Conservation (phyloP, 768 basidiomycete genomes). For the Kwoniella dendrophila region DNA sequence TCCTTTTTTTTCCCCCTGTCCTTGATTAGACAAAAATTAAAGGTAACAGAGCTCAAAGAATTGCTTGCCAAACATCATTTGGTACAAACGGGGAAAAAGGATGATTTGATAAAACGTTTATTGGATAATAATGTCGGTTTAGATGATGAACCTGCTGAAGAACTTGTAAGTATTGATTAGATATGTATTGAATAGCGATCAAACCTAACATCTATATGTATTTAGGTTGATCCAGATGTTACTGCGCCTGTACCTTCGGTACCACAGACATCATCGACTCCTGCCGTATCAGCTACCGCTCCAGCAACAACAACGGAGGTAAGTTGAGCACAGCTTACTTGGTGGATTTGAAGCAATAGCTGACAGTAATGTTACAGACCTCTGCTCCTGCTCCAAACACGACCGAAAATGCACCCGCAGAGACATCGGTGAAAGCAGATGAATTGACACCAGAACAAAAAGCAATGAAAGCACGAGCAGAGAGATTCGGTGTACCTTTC, state of each 20-base stretch:
- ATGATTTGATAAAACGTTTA: conserved; percentile 47
- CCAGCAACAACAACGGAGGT: conserved; percentile 22
- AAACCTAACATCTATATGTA: not conserved
- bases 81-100: conserved; percentile 48
- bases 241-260: not conserved
- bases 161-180: conserved; percentile 34
- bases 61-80: conserved; percentile 44
- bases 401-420: not conserved
- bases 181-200: not conserved
- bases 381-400: not conserved
- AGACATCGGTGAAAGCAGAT: not conserved
- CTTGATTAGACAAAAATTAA: conserved; percentile 45
- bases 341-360: not conserved
- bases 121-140: conserved; percentile 38
- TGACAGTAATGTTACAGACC: not conserved
- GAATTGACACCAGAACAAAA: conserved; percentile 48
- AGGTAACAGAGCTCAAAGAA: conserved; percentile 50
- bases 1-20: not conserved
- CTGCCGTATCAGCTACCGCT: not conserved
- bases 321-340: not conserved
- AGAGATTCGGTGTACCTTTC: conserved; percentile 52
- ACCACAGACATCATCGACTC: not conserved
- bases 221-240: conserved; percentile 29
- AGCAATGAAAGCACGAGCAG: conserved; percentile 49
- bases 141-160: conserved; percentile 28